These are phyloP conservation scores for Stephania cephalantha DNA, from an alignment of 164 flowering plant genomes.

Conservation along the genomic window DNA sequence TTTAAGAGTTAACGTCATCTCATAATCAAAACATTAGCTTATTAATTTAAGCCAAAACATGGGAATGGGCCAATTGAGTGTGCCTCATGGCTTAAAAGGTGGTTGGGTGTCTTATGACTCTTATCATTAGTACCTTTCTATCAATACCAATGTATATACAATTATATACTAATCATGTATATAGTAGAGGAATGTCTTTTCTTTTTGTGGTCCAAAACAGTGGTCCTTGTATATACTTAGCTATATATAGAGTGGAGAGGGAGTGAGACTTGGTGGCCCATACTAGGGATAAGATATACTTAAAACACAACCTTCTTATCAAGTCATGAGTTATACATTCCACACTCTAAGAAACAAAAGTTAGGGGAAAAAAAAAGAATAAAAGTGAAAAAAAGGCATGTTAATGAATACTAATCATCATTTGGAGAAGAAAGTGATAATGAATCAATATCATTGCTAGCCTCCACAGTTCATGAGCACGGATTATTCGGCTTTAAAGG, in stretches of 20 bases:
- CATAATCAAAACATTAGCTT: not conserved
- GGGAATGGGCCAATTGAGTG: not conserved
- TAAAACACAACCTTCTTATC: not conserved
- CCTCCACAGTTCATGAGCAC: not conserved
- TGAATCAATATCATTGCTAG: not conserved
- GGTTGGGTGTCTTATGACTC: not conserved
- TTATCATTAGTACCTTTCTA: not conserved
- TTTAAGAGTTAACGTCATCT: not conserved
- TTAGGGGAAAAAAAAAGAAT: not conserved
- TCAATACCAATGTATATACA: not conserved
- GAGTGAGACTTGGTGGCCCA: not conserved
- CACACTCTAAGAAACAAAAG: not conserved
- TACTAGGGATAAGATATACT: not conserved
- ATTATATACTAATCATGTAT: not conserved
- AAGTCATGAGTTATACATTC: no score
- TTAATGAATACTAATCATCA: slow-evolving; percentile 1
- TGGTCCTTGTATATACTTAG: not conserved
- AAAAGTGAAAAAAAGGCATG: not conserved
- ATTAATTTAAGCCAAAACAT: not conserved
- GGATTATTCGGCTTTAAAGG: no score
- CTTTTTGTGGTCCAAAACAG: not conserved
- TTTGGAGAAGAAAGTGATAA: not conserved
- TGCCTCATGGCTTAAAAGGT: not conserved
- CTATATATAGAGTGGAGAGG: not conserved
- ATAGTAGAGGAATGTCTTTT: not conserved